Evolutionary conservation across 2,329 filamentous ascomycete genomes (phyloP).

Genomic region (Penicillium expansum): DNA sequence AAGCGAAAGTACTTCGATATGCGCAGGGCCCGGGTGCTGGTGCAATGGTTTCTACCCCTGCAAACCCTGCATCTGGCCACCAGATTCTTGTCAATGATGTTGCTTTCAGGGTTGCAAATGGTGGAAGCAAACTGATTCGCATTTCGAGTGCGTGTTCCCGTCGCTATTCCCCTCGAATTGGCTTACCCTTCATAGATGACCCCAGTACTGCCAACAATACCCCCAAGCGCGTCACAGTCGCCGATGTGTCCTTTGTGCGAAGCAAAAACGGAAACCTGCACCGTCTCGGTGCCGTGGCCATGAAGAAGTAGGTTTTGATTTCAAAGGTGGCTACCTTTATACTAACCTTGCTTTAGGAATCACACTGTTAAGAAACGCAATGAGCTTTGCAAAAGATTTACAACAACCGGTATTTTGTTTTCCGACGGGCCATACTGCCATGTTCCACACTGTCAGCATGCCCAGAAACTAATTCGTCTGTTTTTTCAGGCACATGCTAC

Average conservation of each 20-base stretch:
- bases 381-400: constrained; percentile 68
- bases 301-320: constrained; percentile 62
- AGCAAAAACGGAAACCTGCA: constrained; percentile 87
- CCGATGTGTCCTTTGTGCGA: constrained; percentile 76
- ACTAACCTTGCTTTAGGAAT: constrained; percentile 30
- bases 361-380: constrained; percentile 64
- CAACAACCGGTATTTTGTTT: constrained; percentile 51
- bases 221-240: constrained; percentile 69
- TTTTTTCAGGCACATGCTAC: constrained; percentile 70
- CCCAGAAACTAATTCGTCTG: constrained; percentile 33
- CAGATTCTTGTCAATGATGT: constrained; percentile 70
- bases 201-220: constrained; percentile 63
- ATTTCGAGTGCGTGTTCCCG: constrained; percentile 59
- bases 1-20: constrained; percentile 41
- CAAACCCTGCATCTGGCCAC: constrained; percentile 47
- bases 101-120: constrained; percentile 68
- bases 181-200: constrained; percentile 51
- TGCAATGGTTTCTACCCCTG: constrained; percentile 25
- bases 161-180: constrained; percentile 37
- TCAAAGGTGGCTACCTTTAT: constrained; percentile 6
- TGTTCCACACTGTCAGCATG: background rate
- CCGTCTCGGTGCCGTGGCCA: constrained; percentile 70
- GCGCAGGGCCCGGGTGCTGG: constrained; percentile 33
- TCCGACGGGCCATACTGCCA: constrained; percentile 18
- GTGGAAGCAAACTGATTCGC: constrained; percentile 79